Evolutionary conservation across 768 basidiomycete genomes (phyloP).

Genomic region (Pleurotus salmoneostramineus): DNA sequence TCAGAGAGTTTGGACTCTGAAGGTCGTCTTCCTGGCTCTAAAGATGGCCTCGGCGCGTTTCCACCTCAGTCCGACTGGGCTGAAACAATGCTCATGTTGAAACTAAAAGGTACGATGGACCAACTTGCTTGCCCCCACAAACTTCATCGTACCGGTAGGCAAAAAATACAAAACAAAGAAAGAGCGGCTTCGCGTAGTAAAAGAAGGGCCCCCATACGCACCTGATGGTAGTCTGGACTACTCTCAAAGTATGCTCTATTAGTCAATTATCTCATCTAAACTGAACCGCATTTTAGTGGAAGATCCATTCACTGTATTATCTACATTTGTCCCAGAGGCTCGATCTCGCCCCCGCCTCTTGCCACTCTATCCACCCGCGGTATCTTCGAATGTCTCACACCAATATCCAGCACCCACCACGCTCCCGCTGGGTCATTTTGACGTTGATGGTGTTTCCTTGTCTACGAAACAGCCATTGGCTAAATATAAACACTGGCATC

Average conservation of each 20-base stretch:
- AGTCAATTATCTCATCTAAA: background rate
- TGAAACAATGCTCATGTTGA: conserved; percentile 66
- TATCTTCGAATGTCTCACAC: conserved; percentile 18
- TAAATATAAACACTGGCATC: conserved; percentile 6
- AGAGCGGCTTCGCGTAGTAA: conserved; percentile 73
- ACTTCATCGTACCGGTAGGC: conserved; percentile 31
- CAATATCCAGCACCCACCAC: conserved; percentile 19
- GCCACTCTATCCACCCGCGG: conserved; percentile 44
- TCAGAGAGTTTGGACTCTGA: conserved; percentile 59
- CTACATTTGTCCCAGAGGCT: conserved; percentile 56
- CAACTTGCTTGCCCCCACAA: background rate
- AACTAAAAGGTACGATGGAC: conserved; percentile 57
- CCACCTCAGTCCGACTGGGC: conserved; percentile 70
- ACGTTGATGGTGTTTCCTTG: background rate
- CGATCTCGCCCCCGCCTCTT: conserved; percentile 50
- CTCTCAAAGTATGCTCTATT: conserved; percentile 48
- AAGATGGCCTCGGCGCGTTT: conserved; percentile 72
- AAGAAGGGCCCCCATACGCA: conserved; percentile 64
- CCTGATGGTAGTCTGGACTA: conserved; percentile 83
- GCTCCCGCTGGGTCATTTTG: conserved; percentile 17
- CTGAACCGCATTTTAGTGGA: conserved; percentile 48
- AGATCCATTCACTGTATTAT: conserved; percentile 71
- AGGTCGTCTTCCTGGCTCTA: conserved; percentile 71
- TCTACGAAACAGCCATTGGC: background rate
- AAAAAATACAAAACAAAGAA: conserved; percentile 81